Conservation (phyloP, 108 stramenopile species). For the Chaetoceros tenuissimus region DNA sequence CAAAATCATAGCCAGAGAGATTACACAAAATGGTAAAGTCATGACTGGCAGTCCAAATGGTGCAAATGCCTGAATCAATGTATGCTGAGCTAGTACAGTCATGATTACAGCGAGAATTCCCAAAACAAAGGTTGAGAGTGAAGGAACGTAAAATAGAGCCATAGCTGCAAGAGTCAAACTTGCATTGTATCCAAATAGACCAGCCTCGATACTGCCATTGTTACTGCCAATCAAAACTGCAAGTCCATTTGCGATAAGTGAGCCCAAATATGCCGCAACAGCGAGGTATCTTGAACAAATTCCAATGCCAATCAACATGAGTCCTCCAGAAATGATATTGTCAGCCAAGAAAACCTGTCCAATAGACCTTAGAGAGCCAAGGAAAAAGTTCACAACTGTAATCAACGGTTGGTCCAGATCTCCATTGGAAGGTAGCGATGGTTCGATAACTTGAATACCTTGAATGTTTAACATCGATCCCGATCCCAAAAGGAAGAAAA, state of each 20-base stretch:
- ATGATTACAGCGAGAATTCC: constrained; percentile 18
- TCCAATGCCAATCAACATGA: constrained; percentile 17
- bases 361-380: constrained; percentile 22
- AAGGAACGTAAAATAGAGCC: constrained; percentile 30
- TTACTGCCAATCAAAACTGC: constrained; percentile 12
- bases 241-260: constrained; percentile 10
- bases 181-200: constrained; percentile 28
- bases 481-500: constrained; percentile 16
- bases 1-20: constrained; percentile 14
- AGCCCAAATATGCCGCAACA: constrained; percentile 20
- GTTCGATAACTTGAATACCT: not conserved
- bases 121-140: constrained; percentile 3
- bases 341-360: constrained; percentile 33
- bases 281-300: constrained; percentile 25
- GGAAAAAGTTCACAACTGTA: constrained; percentile 16
- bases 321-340: constrained; percentile 18
- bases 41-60: constrained; percentile 33
- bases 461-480: constrained; percentile 3
- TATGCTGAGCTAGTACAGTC: constrained; percentile 23
- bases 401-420: constrained; percentile 2
- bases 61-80: constrained; percentile 11
- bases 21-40: constrained; percentile 32
- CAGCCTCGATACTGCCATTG: constrained; percentile 10
- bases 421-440: not conserved
- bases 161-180: constrained; percentile 22